Base-by-base conservation (phyloP, 495 filamentous ascomycete genomes). In the Penicillium egyptiacum region DNA sequence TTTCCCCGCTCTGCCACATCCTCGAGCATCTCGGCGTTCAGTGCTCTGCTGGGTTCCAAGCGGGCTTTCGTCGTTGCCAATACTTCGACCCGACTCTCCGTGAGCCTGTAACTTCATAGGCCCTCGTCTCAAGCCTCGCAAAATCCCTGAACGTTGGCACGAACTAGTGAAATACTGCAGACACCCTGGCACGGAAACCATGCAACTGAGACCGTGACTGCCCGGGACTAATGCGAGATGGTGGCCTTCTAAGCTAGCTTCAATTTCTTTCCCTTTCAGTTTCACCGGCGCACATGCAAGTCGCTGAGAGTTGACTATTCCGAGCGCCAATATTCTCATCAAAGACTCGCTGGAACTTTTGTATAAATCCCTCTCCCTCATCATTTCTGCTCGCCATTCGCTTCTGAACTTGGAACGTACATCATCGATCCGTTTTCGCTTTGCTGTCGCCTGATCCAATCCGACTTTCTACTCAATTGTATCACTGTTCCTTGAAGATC, bases 141-240 rank as follows among this genome's bases (percentile, higher is more conserved):
- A 50, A 48, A 33, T 43, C 40, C 49, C 46, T 64, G 55, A 42
- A 68, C 62, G 52, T 61, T 57, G 50, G 49, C 62, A 63, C 52
- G 60, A 61, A 56, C 59, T 54, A 61, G 62, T 70, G 57, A 62
- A 63, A 70, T 69, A 64, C 57, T 58, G 68, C 67, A 70, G 67
- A 62, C 57, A 64, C 59, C 67, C 63, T 67, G 67, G 67, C 55
- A 72, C 72, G 63, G 60, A 60, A 57, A 64, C 66, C 52, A 65
- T 69, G 65, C 61, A 61, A 62, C 53, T 41, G 59, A 59, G 47
- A 62, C 55, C 44, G 51, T 62, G 62, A 73, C 61, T 67, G 53
- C 52, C 50, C 61, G 46, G 53, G 46, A 62, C 62, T 55, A 73
- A 70, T 68, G 64, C 63, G 60, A 65, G 46, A 71, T 73, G 68